phyloP scores from a whole-genome alignment of 106 monocot genomes.

The Apostasia shenzhenica region DNA sequence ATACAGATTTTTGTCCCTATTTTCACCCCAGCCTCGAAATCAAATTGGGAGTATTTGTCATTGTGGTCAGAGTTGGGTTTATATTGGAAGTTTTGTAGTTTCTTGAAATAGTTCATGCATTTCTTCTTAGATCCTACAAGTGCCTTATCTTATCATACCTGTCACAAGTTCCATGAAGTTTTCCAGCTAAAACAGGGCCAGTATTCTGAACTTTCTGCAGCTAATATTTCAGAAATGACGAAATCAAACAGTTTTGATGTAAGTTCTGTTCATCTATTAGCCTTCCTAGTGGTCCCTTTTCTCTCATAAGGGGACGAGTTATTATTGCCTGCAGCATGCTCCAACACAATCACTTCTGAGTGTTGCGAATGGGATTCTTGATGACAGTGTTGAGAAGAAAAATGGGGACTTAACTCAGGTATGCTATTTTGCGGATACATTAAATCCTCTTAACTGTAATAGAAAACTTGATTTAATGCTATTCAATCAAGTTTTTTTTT shows the following conservation, averaged over 20 bases:
- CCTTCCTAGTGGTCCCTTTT: neutral
- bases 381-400: slow-evolving; percentile 66
- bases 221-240: slow-evolving; percentile 45
- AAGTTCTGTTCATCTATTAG: slow-evolving; percentile 3
- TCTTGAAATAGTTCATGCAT: neutral
- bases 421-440: slow-evolving; percentile 22
- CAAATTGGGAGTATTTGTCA: no score
- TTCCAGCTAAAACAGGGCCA: slow-evolving; percentile 35
- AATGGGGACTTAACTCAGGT: slow-evolving; percentile 85
- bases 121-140: slow-evolving; percentile 14
- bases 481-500: neutral
- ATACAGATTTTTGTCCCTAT: no score
- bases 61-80: no score
- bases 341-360: slow-evolving; percentile 62
- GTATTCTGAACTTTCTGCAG: slow-evolving; percentile 30
- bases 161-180: slow-evolving; percentile 26
- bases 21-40: no score
- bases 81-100: neutral
- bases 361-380: slow-evolving; percentile 52
- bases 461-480: neutral
- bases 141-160: slow-evolving; percentile 12
- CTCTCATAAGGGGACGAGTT: neutral
- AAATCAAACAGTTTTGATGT: slow-evolving; percentile 43
- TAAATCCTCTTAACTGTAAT: neutral
- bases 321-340: slow-evolving; percentile 40